Evolutionary conservation across 2,329 filamentous ascomycete species (phyloP).

Genomic region (Claviceps citrina): DNA sequence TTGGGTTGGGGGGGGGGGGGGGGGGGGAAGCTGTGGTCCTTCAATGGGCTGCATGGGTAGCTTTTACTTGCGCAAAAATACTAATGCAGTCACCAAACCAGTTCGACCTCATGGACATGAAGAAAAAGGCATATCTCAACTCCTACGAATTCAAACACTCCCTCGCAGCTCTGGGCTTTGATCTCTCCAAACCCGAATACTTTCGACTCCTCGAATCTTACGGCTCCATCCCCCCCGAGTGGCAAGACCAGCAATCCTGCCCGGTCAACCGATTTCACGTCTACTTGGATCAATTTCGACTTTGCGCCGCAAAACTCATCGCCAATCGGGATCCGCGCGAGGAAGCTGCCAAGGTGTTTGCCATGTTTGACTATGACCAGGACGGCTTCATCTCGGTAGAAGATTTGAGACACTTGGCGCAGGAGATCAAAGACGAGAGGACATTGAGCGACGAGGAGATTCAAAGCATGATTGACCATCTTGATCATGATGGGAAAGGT

Average conservation of each 20-base stretch:
- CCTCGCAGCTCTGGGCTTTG: conserved; percentile 87
- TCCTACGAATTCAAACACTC: conserved; percentile 98
- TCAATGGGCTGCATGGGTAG: neutral
- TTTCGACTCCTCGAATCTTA: conserved; percentile 67
- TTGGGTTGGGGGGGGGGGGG: no score
- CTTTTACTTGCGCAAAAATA: neutral
- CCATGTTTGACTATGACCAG: conserved; percentile 81
- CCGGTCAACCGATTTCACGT: conserved; percentile 31
- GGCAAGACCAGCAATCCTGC: conserved; percentile 28
- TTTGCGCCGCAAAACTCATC: conserved; percentile 69
- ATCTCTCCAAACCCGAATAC: conserved; percentile 73
- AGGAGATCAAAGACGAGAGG: conserved; percentile 66
- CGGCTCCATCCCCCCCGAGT: conserved; percentile 54
- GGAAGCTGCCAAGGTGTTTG: conserved; percentile 81
- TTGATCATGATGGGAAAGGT: conserved; percentile 86
- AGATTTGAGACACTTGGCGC: conserved; percentile 72
- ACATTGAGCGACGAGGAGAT: conserved; percentile 87
- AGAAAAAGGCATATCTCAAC: conserved; percentile 86
- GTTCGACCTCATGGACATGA: conserved; percentile 93
- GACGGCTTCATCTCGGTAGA: conserved; percentile 84
- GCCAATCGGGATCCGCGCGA: conserved; percentile 71
- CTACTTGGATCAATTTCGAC: conserved; percentile 41
- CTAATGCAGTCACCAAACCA: conserved; percentile 19
- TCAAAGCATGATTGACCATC: conserved; percentile 92
- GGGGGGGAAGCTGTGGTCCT: no score